These are phyloP conservation scores for Scenedesmus sp. DNA, from an alignment of 163 green algal species.

Conservation along the genomic window DNA sequence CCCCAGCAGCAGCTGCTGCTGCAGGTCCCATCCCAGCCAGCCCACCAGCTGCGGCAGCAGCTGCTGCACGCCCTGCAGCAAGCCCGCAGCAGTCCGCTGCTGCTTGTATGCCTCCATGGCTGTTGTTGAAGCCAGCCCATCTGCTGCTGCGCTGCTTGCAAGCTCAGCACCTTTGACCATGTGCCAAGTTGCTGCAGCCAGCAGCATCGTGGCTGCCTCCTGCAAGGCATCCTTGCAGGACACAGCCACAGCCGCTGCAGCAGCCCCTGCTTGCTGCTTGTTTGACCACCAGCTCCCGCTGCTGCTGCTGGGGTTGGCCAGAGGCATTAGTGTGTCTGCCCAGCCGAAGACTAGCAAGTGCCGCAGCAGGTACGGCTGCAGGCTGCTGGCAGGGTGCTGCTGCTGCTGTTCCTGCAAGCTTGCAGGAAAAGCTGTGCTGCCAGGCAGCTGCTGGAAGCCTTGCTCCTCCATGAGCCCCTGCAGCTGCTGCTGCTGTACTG, in stretches of 20 bases:
- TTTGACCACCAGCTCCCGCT: constrained; percentile 22
- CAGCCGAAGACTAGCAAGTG: neutral
- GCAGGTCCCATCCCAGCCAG: constrained; percentile 22
- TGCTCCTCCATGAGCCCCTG: neutral
- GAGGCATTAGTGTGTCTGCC: neutral
- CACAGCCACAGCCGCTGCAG: neutral
- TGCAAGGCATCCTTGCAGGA: neutral
- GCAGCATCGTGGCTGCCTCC: constrained; percentile 10
- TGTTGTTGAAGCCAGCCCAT: neutral
- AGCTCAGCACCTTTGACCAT: constrained; percentile 38
- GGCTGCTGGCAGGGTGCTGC: neutral
- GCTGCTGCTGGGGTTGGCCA: constrained; percentile 19
- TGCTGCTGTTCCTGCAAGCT: constrained; percentile 26
- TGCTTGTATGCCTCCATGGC: constrained; percentile 32
- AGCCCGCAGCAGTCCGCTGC: constrained; percentile 24
- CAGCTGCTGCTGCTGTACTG: constrained; percentile 20
- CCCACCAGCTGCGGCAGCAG: constrained; percentile 41
- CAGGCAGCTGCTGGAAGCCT: neutral
- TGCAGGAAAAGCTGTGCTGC: neutral
- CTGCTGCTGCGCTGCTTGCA: neutral
- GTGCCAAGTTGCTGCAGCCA: constrained; percentile 39
- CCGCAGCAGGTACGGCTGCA: constrained; percentile 14
- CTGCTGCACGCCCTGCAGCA: constrained; percentile 24
- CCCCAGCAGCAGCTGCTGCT: constrained; percentile 27
- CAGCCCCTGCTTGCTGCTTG: neutral